phyloP scores from a whole-genome alignment of 2,329 filamentous ascomycete species.

The Teratosphaeria epicoccoides region DNA sequence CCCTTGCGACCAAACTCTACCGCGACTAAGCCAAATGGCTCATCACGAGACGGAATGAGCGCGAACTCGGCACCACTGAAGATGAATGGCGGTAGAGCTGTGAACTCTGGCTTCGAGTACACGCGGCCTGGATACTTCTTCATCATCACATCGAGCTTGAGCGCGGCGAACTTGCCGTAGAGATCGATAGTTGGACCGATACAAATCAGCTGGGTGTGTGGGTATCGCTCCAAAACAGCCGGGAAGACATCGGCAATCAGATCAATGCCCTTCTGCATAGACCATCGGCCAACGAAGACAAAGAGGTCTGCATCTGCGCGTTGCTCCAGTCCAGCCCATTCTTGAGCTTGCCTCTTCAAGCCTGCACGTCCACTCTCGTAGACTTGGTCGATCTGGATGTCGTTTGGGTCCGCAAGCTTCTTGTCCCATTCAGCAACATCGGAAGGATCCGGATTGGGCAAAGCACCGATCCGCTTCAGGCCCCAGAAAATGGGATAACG shows the following conservation, averaged over 20 bases:
- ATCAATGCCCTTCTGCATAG: constrained; percentile 58
- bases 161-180: constrained; percentile 56
- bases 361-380: constrained; percentile 45
- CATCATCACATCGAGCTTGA: constrained; percentile 56
- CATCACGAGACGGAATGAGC: constrained; percentile 57
- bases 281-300: constrained; percentile 60
- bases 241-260: constrained; percentile 59
- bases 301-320: constrained; percentile 54
- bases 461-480: constrained; percentile 49
- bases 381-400: constrained; percentile 43
- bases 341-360: constrained; percentile 51
- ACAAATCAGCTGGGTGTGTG: constrained; percentile 51
- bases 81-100: constrained; percentile 54
- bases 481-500: constrained; percentile 62
- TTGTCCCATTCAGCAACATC: constrained; percentile 53
- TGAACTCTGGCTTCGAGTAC: constrained; percentile 59
- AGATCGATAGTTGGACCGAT: constrained; percentile 57
- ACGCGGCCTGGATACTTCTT: constrained; percentile 54
- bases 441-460: constrained; percentile 56
- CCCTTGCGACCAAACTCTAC: constrained; percentile 61
- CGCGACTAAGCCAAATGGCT: constrained; percentile 58
- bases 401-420: constrained; percentile 39
- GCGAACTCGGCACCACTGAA: constrained; percentile 60
- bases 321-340: constrained; percentile 55
- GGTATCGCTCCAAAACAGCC: constrained; percentile 48